Percentiles rank a stretch among this genome's conserved stretches.
Conservation (phyloP, 2,329 filamentous ascomycete species). For the Capronia americana region DNA sequence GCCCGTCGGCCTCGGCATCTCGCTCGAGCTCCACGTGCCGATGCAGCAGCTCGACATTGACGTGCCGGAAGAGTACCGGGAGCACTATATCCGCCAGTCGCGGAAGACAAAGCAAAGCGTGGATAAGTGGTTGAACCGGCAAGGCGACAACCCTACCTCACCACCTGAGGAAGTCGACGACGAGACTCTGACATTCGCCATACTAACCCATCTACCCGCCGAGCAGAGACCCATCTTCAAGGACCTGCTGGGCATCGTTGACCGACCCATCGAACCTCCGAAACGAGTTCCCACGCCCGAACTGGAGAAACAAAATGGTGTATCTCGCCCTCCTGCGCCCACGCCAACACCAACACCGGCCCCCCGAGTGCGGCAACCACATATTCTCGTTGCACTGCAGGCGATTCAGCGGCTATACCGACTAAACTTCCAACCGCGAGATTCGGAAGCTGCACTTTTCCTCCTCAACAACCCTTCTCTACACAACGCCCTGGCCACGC, state of each 20-base stretch:
- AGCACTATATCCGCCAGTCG: slow-evolving; percentile 89
- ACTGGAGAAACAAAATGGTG: slow-evolving; percentile 21
- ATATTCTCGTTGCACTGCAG: slow-evolving; percentile 74
- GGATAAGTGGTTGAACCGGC: slow-evolving; percentile 85
- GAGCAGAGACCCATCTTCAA: slow-evolving; percentile 82
- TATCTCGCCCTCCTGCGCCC: slow-evolving; percentile 38
- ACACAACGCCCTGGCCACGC: slow-evolving; percentile 84
- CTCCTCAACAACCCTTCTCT: slow-evolving; percentile 81
- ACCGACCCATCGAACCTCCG: slow-evolving; percentile 48
- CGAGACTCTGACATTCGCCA: slow-evolving; percentile 90
- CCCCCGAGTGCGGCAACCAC: slow-evolving; percentile 70
- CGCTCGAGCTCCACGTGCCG: slow-evolving; percentile 60
- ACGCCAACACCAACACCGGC: slow-evolving; percentile 71
- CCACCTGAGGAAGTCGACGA: slow-evolving; percentile 90
- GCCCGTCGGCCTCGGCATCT: slow-evolving; percentile 61
- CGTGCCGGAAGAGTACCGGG: slow-evolving; percentile 89
- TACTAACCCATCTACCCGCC: slow-evolving; percentile 81
- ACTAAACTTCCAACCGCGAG: slow-evolving; percentile 73
- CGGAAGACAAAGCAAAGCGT: slow-evolving; percentile 92
- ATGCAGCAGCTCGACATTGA: slow-evolving; percentile 88
- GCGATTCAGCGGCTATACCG: slow-evolving; percentile 87
- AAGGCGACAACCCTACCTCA: slow-evolving; percentile 72
- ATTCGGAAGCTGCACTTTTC: slow-evolving; percentile 85
- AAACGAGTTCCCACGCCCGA: slow-evolving; percentile 39
- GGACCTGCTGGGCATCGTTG: slow-evolving; percentile 71